Evolutionary conservation across 805 yeast species (phyloP).

Genomic region (Kodamaea restingae): DNA sequence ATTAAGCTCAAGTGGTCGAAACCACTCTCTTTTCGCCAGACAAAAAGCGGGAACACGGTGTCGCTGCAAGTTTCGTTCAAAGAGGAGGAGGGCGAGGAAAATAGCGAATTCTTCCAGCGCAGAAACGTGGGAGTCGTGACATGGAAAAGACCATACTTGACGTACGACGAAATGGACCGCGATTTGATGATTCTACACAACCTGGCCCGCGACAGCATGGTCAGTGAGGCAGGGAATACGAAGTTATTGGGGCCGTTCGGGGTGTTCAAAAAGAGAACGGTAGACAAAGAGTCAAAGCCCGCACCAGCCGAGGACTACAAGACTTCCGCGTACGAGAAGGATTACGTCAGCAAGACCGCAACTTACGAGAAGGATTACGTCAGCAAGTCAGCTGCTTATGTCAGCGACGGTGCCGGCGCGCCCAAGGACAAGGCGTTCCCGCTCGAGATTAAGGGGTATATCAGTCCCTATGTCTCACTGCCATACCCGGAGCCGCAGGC

Average conservation of each 20-base stretch:
- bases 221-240: slow-evolving; percentile 42
- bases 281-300: background rate
- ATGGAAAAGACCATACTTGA: slow-evolving; percentile 59
- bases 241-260: slow-evolving; percentile 76
- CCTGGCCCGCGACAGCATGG: slow-evolving; percentile 28
- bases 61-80: slow-evolving; percentile 30
- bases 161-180: slow-evolving; percentile 80
- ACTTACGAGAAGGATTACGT: too few species aligned
- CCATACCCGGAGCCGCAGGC: slow-evolving; percentile 16
- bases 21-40: slow-evolving; percentile 37
- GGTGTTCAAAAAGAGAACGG: slow-evolving; percentile 46
- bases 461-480: background rate
- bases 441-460: too few species aligned
- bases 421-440: too few species aligned
- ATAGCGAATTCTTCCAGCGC: slow-evolving; percentile 55
- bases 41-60: slow-evolving; percentile 23
- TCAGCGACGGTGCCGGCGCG: too few species aligned
- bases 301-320: too few species aligned
- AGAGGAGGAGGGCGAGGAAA: slow-evolving; percentile 16
- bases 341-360: too few species aligned
- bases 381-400: too few species aligned
- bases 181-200: slow-evolving; percentile 58
- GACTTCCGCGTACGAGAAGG: too few species aligned
- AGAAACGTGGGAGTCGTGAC: slow-evolving; percentile 69
- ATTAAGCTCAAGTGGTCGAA: slow-evolving; percentile 76